Base-by-base conservation (phyloP, 2,329 filamentous ascomycete genomes). In the Dactylellina cionopaga region DNA sequence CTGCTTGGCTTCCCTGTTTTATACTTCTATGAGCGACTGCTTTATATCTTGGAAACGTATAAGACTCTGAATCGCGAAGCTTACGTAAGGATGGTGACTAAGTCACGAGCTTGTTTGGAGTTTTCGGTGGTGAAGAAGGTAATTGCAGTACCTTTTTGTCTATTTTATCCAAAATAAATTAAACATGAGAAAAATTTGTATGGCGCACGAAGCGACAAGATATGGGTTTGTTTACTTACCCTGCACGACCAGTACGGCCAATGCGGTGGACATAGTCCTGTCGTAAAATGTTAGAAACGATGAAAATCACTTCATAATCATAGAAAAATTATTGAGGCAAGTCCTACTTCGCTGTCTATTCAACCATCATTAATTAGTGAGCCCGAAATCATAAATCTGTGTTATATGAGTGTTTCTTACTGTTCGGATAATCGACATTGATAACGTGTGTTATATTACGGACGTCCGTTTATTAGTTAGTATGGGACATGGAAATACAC, bases 401-500 rank as follows among this genome's bases (percentile, higher is more conserved):
- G 11, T 9, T 27, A 25, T 17, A 9, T 24, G 11, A 29, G 25
- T 27, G 7, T 25, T 43, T 68, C 76, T 71, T 74, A 78, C 76
- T 98, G 86, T 98, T 98, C 82, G 94, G 94, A 84, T 98, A 98
- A 83, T 98, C 95, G 91, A 98, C 97, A 89, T 98, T 98, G 85
- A 99, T 88, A 84, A 99, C 95, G 85, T 99, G 95, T 84, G 95
- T 98, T 85, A 99, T 99, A 87, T 99, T 96, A 85, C 93, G 94
- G 86, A 99, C 95, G 90, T 99, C 95, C 98, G 97, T 81, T 82
- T 84, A 81, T 82, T 87, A 86, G 91, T 96, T 96, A 96, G 92
- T 88, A 88, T 83, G 54, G 19, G 44, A 58, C 19, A 41, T 39
- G 69, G 63, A 68, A 44, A 62, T 9, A 51, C 27, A 55, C 24